Evolutionary conservation across 1,284 basidiomycete species (phyloP), one percentile per base, ranked within the genome.

Genomic region (Flammula alnicola): DNA sequence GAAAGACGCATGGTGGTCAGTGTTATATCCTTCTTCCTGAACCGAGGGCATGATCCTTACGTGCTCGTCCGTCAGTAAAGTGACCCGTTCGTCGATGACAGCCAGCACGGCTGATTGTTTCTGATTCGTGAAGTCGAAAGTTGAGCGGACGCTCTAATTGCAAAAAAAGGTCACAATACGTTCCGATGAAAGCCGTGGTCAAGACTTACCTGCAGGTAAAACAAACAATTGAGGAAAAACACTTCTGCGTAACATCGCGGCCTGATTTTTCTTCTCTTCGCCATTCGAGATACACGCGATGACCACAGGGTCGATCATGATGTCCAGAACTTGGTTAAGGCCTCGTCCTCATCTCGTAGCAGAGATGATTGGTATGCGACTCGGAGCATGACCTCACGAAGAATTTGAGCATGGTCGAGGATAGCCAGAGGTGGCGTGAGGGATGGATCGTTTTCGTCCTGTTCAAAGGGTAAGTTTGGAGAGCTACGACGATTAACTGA

Each of bases 301-400:
- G 10, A 95, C 68, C 0, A 86, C 86, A 1, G 94, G 93, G 61
- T 93, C 90, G 17, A 96, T 77, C 68, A 91, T 89, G 39, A 86
- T 79, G 57, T 93, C 86, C 12, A 95, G 71, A 20, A 95, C 84
- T 36, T 80, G 79, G 23, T 77, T 71, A 63, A 95, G 90, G 70
- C 73, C 25, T 77, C 73, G 14, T 73, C 69, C 55, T 84, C 81
- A 31, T 80, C 78, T 8, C 77, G 83, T 5, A 89, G 72, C 25
- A 95, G 76, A 0, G 91, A 93, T 0, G 89, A 88, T 39, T 91
- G 85, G 66, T 95, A 95, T 6, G 96, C 92, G 0, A n/a, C n/a
- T n/a, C n/a, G n/a, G n/a, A 78, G 69, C 80, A 95, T 89, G 58
- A 97, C 86, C 64, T 97, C 93, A 19, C 90, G 85, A 4, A 97